Evolutionary conservation across 1,139 yeast species (phyloP), one percentile per base, ranked within the genome.

Genomic region (Taphrina communis): DNA sequence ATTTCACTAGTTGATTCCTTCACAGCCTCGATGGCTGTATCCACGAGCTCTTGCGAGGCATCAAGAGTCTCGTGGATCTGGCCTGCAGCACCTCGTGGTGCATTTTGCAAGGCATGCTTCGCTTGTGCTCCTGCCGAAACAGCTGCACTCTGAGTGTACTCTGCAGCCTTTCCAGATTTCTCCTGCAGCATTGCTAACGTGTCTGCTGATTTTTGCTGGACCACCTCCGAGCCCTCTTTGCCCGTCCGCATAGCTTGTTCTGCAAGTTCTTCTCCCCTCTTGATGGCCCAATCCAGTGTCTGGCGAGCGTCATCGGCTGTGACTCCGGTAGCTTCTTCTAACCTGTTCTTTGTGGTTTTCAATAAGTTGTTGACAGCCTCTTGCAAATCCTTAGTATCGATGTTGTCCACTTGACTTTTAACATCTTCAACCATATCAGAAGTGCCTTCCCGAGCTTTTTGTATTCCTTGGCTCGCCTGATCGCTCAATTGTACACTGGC

Each of bases 391-490:
- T 55, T 38, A 12, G 61, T 44, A 39, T 50, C 56, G 25, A 50
- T 39, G 42, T 36, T 46, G 35, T 42, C 21, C 31, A 63, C 39
- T 44, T 58, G 62, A 6, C 38, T 6, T 12, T 42, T 42, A 19
- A 38, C 59, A 5, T 62, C 59, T 4, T 36, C 52, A 25, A 41
- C 61, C 8, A 21, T 44, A 19, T 63, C 46, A 31, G 59, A 53
- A n/a, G 67, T 46, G n/a, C 7, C 17, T 11, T 53, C 35, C 11
- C 17, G 14, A 3, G 51, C 41, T 9, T 62, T 35, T 7, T 35
- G 50, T 7, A 55, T 69, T 31, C 67, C 71, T 38, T 69, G 58
- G 14, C 61, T 48, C 9, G 55, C 66, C 6, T 69, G 66, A 52
- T 70, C 65, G 2, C 70, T 66, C n/a, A 50, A 31, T 6, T 50